Base-by-base conservation (phyloP, 345 rosid species). In the Gossypium mustelinum region DNA sequence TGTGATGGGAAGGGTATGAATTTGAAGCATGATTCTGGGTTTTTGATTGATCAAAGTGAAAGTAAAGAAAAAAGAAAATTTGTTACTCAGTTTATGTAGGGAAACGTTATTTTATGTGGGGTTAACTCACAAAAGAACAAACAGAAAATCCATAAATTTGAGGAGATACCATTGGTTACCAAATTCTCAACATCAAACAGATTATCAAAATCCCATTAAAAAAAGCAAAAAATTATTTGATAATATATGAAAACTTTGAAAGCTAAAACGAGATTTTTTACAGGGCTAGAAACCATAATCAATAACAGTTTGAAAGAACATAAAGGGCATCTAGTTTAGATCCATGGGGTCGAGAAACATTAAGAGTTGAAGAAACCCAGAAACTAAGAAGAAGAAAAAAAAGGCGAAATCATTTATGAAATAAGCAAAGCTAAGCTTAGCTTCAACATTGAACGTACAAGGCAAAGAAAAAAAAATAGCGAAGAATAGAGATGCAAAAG, bases 21-120 rank as follows among this genome's bases (percentile, higher is more conserved):
- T 44, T 78, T 41, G 79, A 84, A 80, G 83, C 73, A 76, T 83
- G 41, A 34, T 34, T 34, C 79, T 44, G 76, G 16, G 81, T 63
- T 73, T 73, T 24, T 34, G 72, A 78, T 74, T 76, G 74, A 81
- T 79, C 73, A 81, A 85, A 84, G 7, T 2, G 80, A 80, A 78
- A 78, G 82, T 76, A 80, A 78, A 81, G 81, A 77, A 73, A 10
- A 72, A 81, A 79, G 76, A 74, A 68, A 72, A 76, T 70, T 79
- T 59, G 79, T 78, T 68, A 66, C 20, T 65, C 41, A 61, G 51
- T 27, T 44, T 25, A 27, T 47, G 20, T 68, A 76, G 43, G 67
- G 72, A 34, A 34, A 34, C 75, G 85, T 86, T 83, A 86, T 86
- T 86, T 86, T 82, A 86, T 86, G 89, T 82, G 84, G 78, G 68